Base-by-base conservation (phyloP, 208 protist genomes). In the Leptomonas seymouri region DNA sequence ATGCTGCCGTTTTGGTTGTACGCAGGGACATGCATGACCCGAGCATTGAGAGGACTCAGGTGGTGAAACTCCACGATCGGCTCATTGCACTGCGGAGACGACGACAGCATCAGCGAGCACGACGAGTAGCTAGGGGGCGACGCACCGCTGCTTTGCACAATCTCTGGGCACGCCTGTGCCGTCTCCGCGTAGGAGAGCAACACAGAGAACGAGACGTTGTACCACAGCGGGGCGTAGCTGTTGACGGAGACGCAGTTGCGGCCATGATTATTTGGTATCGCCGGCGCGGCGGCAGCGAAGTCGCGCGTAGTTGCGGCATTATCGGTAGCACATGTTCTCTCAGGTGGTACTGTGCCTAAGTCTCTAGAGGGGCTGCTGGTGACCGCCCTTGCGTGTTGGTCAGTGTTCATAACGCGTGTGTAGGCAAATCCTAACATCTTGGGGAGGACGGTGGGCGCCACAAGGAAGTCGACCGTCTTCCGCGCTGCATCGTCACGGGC, bases 221-320 rank as follows among this genome's bases (percentile, higher is more conserved):
- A 84, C 82, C 82, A 84, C 12, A 87, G 55, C 0, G 78, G 73
- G 34, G 64, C 36, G 57, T 87, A 84, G n/a, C 82, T 78, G 56
- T 82, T 76, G 15, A 87, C 74, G 25, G 50, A n/a, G 18, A 78
- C 64, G 34, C 61, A 72, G 15, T 45, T 59, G 51, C 76, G 64
- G 23, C 74, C 81, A 25, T 61, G 3, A 9, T 61, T 18, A 21
- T 70, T 70, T 9, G 50, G 41, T 1, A 61, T n/a, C 39, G 56
- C 21, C 25, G 36, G 7, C 7, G 6, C 54, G 31, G 21, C 34
- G 7, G 34, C 34, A 3, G 34, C 34, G 34, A 9, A 3, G 34
- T 3, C 34, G 3, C 7, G 34, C 34, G 34, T 39, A 3, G 9
- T 39, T 39, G 3, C 7, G 9, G 9, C 9, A 3, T 9, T 39